These are phyloP conservation scores for Dendrobium chrysotoxum DNA, from an alignment of 106 monocot genomes.

Conservation along the genomic window DNA sequence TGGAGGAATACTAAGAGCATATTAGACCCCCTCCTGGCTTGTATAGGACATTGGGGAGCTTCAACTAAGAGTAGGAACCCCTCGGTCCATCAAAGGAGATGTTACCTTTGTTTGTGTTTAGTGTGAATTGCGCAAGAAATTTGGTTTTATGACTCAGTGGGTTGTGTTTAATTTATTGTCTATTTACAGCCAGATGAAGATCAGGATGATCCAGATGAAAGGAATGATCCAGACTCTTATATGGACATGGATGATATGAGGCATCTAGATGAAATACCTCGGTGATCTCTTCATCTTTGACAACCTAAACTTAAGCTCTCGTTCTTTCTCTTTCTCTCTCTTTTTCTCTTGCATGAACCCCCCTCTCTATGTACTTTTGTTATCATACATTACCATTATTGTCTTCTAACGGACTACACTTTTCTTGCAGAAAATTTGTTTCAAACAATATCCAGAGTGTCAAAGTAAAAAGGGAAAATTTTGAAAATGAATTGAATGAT, in stretches of 20 bases:
- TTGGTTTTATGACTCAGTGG: background rate
- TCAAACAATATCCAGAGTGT: slow-evolving; percentile 4
- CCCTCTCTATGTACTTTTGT: background rate
- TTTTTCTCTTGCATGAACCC: background rate
- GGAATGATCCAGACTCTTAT: slow-evolving; percentile 60
- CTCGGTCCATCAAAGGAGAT: no score
- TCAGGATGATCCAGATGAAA: slow-evolving; percentile 65
- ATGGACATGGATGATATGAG: slow-evolving; percentile 39
- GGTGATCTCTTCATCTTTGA: slow-evolving; percentile 17
- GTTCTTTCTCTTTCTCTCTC: background rate
- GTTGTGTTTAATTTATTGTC: background rate
- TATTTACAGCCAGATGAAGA: slow-evolving; percentile 58
- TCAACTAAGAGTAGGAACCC: no score
- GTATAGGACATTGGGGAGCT: no score
- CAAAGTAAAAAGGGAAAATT: slow-evolving; percentile 9
- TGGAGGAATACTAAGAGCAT: no score
- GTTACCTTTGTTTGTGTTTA: no score
- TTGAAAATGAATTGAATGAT: slow-evolving; percentile 10
- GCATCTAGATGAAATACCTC: slow-evolving; percentile 28
- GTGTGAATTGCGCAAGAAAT: background rate
- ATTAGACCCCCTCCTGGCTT: no score
- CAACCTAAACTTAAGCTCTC: background rate
- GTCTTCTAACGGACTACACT: background rate
- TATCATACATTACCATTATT: background rate
- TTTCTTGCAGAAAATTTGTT: slow-evolving; percentile 8